Evolutionary conservation across 2,329 filamentous ascomycete species (phyloP).

Genomic region (Arthroderma sp.): DNA sequence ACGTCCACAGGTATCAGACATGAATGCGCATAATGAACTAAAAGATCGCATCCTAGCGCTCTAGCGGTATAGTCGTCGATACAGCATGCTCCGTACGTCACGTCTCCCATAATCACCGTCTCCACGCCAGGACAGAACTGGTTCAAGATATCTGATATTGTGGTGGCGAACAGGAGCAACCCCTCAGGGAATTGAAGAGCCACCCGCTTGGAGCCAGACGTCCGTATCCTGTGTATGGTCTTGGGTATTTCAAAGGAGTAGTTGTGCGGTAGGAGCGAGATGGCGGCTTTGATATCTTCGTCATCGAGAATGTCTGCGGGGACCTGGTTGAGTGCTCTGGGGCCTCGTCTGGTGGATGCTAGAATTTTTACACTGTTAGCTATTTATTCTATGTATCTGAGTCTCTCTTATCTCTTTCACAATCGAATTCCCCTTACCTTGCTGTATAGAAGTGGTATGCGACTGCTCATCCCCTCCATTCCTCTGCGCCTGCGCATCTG

Average conservation of each 20-base stretch:
- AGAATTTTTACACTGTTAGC: slow-evolving; percentile 5
- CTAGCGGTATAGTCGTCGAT: slow-evolving; percentile 97
- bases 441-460: slow-evolving; percentile 35
- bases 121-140: slow-evolving; percentile 87
- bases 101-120: slow-evolving; percentile 97
- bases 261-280: slow-evolving; percentile 78
- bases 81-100: slow-evolving; percentile 96
- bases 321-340: slow-evolving; percentile 80
- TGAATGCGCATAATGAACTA: slow-evolving; percentile 95
- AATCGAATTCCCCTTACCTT: slow-evolving; percentile 30
- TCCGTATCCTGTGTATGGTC: slow-evolving; percentile 86
- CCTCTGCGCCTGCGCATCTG: slow-evolving; percentile 44
- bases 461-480: slow-evolving; percentile 37
- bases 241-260: slow-evolving; percentile 99
- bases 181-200: slow-evolving; percentile 98
- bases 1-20: slow-evolving; percentile 94
- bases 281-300: slow-evolving; percentile 72
- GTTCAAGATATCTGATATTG: slow-evolving; percentile 89
- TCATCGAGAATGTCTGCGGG: slow-evolving; percentile 78
- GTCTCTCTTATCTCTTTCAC: too few relatives aligned
- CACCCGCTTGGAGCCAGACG: slow-evolving; percentile 64
- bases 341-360: slow-evolving; percentile 56
- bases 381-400: background rate
- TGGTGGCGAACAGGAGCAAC: slow-evolving; percentile 87
- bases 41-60: slow-evolving; percentile 81